These are phyloP conservation scores for Pseudopyrenochaeta lycopersici DNA, from an alignment of 2,329 filamentous ascomycete species.

Conservation along the genomic window DNA sequence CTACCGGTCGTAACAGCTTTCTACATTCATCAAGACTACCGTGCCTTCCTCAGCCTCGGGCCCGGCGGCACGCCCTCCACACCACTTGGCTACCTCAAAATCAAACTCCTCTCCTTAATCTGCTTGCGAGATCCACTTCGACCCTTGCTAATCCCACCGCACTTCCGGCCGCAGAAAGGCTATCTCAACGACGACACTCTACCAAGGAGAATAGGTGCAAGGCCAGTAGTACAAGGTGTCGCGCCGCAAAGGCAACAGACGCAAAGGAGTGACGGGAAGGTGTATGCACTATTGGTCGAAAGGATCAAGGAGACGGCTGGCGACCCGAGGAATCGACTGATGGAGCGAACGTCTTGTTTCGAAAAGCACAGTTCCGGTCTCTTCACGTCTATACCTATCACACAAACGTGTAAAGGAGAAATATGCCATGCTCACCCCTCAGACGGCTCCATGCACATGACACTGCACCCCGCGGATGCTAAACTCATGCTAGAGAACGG, in stretches of 20 bases:
- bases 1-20: slow-evolving; percentile 38
- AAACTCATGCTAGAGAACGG: slow-evolving; percentile 75
- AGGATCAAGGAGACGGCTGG: slow-evolving; percentile 30
- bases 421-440: slow-evolving; percentile 81
- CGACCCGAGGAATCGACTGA: slow-evolving; percentile 40
- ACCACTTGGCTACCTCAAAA: slow-evolving; percentile 74
- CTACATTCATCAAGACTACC: slow-evolving; percentile 74
- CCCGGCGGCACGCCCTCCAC: slow-evolving; percentile 83
- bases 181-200: slow-evolving; percentile 64
- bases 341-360: slow-evolving; percentile 74
- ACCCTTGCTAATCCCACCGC: slow-evolving; percentile 63
- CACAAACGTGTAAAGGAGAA: slow-evolving; percentile 79
- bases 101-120: slow-evolving; percentile 77
- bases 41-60: slow-evolving; percentile 77
- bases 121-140: slow-evolving; percentile 74
- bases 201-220: slow-evolving; percentile 68
- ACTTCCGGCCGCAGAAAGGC: slow-evolving; percentile 64
- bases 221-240: slow-evolving; percentile 76
- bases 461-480: slow-evolving; percentile 80
- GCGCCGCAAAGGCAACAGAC: slow-evolving; percentile 82
- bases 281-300: slow-evolving; percentile 48
- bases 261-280: slow-evolving; percentile 67
- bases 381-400: slow-evolving; percentile 72
- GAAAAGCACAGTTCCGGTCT: slow-evolving; percentile 84
- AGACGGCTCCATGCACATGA: slow-evolving; percentile 81